These are phyloP conservation scores for Chamaenerion angustifolium DNA, from an alignment of 345 rosid genomes.

Conservation along the genomic window DNA sequence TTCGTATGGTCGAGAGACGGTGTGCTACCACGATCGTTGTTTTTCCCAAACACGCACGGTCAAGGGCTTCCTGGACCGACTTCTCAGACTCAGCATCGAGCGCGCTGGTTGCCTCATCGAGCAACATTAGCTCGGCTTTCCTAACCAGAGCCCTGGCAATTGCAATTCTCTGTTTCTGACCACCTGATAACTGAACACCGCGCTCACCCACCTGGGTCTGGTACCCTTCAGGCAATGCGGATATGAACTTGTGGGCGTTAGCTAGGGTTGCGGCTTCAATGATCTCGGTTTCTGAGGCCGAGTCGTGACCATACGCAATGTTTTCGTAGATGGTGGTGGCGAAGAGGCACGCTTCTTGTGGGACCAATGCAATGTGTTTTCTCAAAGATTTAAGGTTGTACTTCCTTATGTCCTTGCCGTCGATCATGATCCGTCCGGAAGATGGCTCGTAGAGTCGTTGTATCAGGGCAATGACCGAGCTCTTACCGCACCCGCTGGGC, in stretches of 20 bases:
- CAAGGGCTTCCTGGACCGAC: conserved; percentile 86
- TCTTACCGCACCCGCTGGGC: conserved; percentile 97
- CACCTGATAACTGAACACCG: conserved; percentile 93
- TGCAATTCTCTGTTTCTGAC: conserved; percentile 87
- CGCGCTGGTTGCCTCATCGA: conserved; percentile 95
- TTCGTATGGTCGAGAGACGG: conserved; percentile 73
- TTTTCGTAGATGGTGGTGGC: conserved; percentile 72
- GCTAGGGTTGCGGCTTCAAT: conserved; percentile 85
- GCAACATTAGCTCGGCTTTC: conserved; percentile 81
- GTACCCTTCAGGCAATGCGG: conserved; percentile 69
- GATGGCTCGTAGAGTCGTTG: conserved; percentile 82
- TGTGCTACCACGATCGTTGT: conserved; percentile 89
- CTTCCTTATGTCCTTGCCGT: conserved; percentile 85
- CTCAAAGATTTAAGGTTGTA: conserved; percentile 86
- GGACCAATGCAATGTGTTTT: conserved; percentile 81
- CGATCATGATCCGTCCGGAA: conserved; percentile 79
- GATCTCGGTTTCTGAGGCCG: conserved; percentile 78
- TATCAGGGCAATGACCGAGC: conserved; percentile 75
- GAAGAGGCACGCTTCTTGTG: conserved; percentile 92
- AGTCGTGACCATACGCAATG: conserved; percentile 84
- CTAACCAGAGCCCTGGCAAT: conserved; percentile 72
- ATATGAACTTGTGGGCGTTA: conserved; percentile 83
- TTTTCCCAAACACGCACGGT: conserved; percentile 82
- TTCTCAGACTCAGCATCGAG: conserved; percentile 89
- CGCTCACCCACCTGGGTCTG: conserved; percentile 78